Evolutionary conservation across 345 rosid species (phyloP), one percentile per base, ranked within the genome.

Genomic region (Salix exigua): DNA sequence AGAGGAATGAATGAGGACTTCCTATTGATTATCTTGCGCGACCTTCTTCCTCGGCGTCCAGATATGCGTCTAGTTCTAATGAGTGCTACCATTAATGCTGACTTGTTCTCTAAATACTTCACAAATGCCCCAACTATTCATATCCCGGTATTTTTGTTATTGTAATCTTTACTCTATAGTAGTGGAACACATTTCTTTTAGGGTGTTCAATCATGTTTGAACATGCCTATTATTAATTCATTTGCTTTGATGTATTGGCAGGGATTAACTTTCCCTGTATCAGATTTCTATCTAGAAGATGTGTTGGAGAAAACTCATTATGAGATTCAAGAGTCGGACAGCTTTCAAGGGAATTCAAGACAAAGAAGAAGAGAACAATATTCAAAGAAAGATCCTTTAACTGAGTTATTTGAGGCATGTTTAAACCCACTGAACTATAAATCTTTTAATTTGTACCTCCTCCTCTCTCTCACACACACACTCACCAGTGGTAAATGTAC

Each of bases 1-100:
- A 89, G 99, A 85, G 99, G 99, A 86, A 90, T 95, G 90, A 90
- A 95, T 77, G 99, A 95, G 78, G 98, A 95, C 88, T 95, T 95
- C 77, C 86, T 95, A 25, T 78, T 93, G 70, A 95, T 95, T 79
- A 95, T 95, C 81, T 83, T 93, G 79, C 89, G 88, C 7, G 98
- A 95, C 78, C 97, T 95, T 72, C 96, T 95, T 74, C 99, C 97
- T 66, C 91, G 83, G 37, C 97, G 97, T 69, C 99, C 96, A 21
- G 92, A 91, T 83, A 83, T 95, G 67, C 93, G 91, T 63, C 87
- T 95, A 79, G 84, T 91, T 86, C 80, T 95, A 79, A 95, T 93
- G 98, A 95, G 99, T 81, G 98, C 99, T 53, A 93, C 99, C 38
- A 90, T 95, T 74, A 95, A 93, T 82, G 99, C 99, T 30, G 92